phyloP scores from a whole-genome alignment of 2,329 filamentous ascomycete genomes.

The Calonectria pseudoreteaudii region DNA sequence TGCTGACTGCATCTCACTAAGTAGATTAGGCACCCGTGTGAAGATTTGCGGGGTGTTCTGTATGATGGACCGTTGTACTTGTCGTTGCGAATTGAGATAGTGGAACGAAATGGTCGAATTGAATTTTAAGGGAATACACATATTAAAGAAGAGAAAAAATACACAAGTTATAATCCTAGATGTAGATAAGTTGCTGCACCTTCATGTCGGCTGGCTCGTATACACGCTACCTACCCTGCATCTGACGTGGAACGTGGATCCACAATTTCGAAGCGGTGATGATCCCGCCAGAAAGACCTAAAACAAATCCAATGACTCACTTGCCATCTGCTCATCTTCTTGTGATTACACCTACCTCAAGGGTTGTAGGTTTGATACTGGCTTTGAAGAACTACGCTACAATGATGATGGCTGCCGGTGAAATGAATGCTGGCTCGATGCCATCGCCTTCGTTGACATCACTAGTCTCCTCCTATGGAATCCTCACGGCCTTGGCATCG shows the following conservation, averaged over 20 bases:
- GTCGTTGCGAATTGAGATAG: not conserved
- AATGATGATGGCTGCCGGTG: not conserved
- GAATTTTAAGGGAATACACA: not conserved
- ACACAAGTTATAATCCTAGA: not conserved
- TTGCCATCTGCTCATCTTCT: no score
- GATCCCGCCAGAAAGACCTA: not conserved
- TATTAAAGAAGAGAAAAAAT: not conserved
- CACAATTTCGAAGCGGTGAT: not conserved
- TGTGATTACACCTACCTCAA: not conserved
- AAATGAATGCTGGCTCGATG: no score
- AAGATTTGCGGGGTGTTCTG: not conserved
- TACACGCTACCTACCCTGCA: not conserved
- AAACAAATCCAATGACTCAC: not conserved
- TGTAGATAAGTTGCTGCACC: not conserved
- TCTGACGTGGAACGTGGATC: not conserved
- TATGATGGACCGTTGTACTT: not conserved
- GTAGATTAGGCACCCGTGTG: not conserved
- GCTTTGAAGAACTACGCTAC: not conserved
- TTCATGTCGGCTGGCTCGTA: not conserved
- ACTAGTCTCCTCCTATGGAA: constrained; percentile 32
- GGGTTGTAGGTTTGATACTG: not conserved
- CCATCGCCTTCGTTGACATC: not conserved
- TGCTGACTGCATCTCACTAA: not conserved
- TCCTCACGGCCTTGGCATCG: constrained; percentile 25
- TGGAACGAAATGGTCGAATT: not conserved